Evolutionary conservation across 2,329 filamentous ascomycete genomes (phyloP), one percentile per base, ranked within the genome.

Genomic region (Alternaria conjuncta): DNA sequence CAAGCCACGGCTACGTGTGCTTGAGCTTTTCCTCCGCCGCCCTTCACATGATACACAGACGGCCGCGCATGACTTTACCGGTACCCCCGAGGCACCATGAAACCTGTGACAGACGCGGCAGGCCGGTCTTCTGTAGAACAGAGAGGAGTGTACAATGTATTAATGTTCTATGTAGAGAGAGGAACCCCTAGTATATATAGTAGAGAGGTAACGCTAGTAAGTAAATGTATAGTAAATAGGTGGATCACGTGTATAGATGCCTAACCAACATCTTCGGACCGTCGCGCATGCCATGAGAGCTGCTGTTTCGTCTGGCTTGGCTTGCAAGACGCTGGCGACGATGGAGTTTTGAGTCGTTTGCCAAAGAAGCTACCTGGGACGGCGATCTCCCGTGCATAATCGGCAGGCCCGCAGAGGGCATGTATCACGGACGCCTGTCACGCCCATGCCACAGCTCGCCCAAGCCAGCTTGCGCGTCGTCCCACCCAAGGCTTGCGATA

Each of bases 401-500:
- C 30, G 45, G 18, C 46, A 45, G 53, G 56, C 20, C 36, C 51
- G 25, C 43, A 50, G 53, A 46, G 23, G 18, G 44, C n/a, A 53
- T 44, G 21, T 28, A 51, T 51, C 54, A 63, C 50, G 47, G 47
- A 25, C 43, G 36, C 41, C 51, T 23, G 46, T 50, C 36, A 25
- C 43, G 21, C 25, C 23, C 36, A 49, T 57, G 28, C 45, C 53
- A 57, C 23, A 15, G 30, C 23, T 18, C 28, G 20, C 49, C 30
- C 49, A 53, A 53, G 15, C 15, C 30, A 53, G 49, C 49, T 53
- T 41, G 49, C 43, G 36, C 43, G 49, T 60, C 47, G 41, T 44
- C 50, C 57, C 36, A 54, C 47, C 47, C 53, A 23, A 63, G 64
- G 67, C 67, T 71, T 69, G 69, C 65, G 64, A 74, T 70, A 71